These are phyloP conservation scores for Rhizoclosmatium sp. DNA, from an alignment of 192 early-diverging fungal genomes.

Conservation along the genomic window DNA sequence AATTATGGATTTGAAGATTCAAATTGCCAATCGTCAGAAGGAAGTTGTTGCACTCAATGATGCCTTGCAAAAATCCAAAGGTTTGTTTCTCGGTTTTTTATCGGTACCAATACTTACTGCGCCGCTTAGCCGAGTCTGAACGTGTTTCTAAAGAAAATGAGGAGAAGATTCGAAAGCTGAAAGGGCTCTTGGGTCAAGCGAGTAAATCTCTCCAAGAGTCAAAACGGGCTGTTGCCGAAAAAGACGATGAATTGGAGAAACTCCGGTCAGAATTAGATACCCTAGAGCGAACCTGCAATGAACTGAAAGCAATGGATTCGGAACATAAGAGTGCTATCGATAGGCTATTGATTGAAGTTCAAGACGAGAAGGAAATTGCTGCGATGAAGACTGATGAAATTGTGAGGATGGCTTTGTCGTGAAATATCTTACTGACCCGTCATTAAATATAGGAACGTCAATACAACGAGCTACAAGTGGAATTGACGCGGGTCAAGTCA, in stretches of 20 bases:
- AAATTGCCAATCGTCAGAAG: constrained; percentile 29
- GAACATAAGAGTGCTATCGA: constrained; percentile 32
- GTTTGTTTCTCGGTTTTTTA: background rate
- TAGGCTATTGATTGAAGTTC: constrained; percentile 8
- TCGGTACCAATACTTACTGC: background rate
- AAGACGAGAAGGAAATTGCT: constrained; percentile 29
- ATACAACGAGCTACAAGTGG: background rate
- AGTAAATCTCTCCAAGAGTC: constrained; percentile 41
- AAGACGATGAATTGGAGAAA: constrained; percentile 28
- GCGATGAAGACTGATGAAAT: constrained; percentile 10
- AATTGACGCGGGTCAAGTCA: constrained; percentile 20
- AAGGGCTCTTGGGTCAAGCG: constrained; percentile 39
- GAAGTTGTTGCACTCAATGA: constrained; percentile 12
- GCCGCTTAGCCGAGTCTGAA: constrained; percentile 9
- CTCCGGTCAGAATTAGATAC: constrained; percentile 19
- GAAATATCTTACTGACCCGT: background rate
- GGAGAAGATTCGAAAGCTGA: constrained; percentile 36
- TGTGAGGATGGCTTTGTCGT: background rate
- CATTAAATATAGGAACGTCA: constrained; percentile 6
- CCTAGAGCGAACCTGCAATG: background rate
- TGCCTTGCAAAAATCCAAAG: constrained; percentile 10
- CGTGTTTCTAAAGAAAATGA: constrained; percentile 25
- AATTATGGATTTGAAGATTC: constrained; percentile 34
- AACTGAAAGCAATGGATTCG: constrained; percentile 1
- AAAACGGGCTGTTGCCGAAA: constrained; percentile 22